Evolutionary conservation across 78 protist species (phyloP).

Genomic region (Dictyostelium discoideum): DNA sequence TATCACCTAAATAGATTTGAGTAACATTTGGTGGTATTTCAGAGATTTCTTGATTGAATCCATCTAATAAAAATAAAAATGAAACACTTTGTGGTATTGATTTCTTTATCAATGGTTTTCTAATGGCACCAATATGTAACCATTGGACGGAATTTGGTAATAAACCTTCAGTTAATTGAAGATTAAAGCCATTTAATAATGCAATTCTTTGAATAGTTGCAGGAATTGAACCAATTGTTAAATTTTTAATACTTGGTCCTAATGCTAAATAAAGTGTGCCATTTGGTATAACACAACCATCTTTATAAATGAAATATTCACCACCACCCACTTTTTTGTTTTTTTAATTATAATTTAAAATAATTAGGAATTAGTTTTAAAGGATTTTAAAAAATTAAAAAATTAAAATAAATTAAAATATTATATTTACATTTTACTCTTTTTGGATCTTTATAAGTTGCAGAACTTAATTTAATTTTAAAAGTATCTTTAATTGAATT

Average conservation of each 20-base stretch:
- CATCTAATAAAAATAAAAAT: neutral
- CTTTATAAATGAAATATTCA: neutral
- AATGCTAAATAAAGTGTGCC: neutral
- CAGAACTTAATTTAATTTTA: neutral
- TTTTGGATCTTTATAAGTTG: neutral
- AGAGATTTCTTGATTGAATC: neutral
- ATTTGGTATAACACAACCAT: neutral
- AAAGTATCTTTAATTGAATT: neutral
- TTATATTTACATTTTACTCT: neutral
- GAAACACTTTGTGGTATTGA: neutral
- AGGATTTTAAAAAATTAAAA: too few species aligned
- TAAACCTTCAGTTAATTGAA: neutral
- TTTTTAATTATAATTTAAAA: too few species aligned
- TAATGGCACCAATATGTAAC: neutral
- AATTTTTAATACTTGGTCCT: neutral
- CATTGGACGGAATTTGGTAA: neutral
- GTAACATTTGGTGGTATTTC: neutral
- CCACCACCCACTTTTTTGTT: neutral
- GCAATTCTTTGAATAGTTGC: neutral
- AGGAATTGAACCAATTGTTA: neutral
- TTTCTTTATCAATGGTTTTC: neutral
- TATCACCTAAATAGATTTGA: neutral
- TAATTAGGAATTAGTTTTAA: too few species aligned
- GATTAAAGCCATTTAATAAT: neutral
- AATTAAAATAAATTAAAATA: too few species aligned